phyloP scores from a whole-genome alignment of 371 early-diverging fungal genomes.

The Mortierella sp. region DNA sequence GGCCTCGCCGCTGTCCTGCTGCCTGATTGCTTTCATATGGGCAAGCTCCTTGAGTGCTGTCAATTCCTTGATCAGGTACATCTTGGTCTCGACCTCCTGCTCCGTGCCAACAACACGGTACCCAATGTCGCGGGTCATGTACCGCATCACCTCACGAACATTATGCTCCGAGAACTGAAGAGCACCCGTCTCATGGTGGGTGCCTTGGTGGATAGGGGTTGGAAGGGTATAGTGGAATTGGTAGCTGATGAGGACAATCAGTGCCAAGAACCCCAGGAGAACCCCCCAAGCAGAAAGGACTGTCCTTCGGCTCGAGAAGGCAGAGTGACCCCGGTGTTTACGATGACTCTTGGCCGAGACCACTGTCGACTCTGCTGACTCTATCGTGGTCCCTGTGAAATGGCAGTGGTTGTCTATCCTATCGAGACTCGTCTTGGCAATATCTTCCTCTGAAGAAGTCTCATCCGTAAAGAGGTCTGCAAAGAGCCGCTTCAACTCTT shows the following conservation, averaged over 20 bases:
- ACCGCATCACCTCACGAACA: conserved; percentile 59
- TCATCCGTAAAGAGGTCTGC: background rate
- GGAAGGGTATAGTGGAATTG: conserved; percentile 54
- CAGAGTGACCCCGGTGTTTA: too few relatives aligned
- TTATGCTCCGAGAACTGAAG: conserved; percentile 67
- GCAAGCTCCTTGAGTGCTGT: conserved; percentile 3
- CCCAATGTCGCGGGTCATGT: conserved; percentile 63
- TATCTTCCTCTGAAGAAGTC: background rate
- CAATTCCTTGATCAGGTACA: conserved; percentile 7
- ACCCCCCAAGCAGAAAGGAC: conserved; percentile 21
- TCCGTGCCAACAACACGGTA: conserved; percentile 56
- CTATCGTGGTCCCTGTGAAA: too few relatives aligned
- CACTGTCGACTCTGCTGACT: too few relatives aligned
- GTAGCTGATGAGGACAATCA: conserved; percentile 51
- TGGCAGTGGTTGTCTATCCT: too few relatives aligned
- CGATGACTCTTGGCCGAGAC: too few relatives aligned
- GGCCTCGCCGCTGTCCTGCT: background rate
- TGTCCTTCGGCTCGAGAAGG: conserved; percentile 15
- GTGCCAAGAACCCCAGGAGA: conserved; percentile 29
- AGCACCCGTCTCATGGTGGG: conserved; percentile 46
- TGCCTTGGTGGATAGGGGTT: conserved; percentile 20
- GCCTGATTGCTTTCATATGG: background rate
- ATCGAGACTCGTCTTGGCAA: background rate
- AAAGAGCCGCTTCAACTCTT: background rate
- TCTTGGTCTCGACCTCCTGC: conserved; percentile 24